Percentiles rank a stretch among this genome's conserved stretches.
phyloP scores from a whole-genome alignment of 768 basidiomycete genomes.

The Agaricus bisporus region DNA sequence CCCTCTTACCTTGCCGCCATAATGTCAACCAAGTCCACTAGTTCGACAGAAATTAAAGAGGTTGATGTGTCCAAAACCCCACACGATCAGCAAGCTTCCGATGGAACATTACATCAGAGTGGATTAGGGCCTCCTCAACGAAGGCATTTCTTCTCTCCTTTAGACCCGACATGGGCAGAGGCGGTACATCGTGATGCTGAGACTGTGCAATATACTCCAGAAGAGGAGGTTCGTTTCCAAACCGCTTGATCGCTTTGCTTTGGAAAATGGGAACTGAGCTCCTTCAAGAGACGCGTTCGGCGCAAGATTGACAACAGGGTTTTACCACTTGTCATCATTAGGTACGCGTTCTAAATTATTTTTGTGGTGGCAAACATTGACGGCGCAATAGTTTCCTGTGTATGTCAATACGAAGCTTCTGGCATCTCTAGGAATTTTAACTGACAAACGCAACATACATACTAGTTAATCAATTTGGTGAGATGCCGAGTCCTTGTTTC shows the following conservation, averaged over 20 bases:
- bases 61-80: conserved; percentile 5
- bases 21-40: conserved; percentile 1
- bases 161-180: conserved; percentile 39
- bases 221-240: conserved; percentile 35
- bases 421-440: not conserved
- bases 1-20: not conserved
- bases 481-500: conserved; percentile 7
- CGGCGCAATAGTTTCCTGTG: conserved; percentile 3
- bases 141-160: conserved; percentile 41
- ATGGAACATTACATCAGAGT: conserved; percentile 37
- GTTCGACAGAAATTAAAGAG: not conserved
- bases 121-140: conserved; percentile 30
- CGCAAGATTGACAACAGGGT: conserved; percentile 48
- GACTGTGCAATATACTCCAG: conserved; percentile 39
- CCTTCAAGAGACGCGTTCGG: conserved; percentile 33
- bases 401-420: conserved; percentile 25
- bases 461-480: conserved; percentile 48
- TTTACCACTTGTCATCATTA: conserved; percentile 43
- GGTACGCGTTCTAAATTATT: conserved; percentile 22
- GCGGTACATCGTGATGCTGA: conserved; percentile 48
- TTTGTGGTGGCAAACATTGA: not conserved
- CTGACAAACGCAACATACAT: conserved; percentile 9
- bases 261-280: not conserved
- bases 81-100: conserved; percentile 15
- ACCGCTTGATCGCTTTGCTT: not conserved